phyloP scores from a whole-genome alignment of 768 basidiomycete species.

The Tephrocybe rancida region DNA sequence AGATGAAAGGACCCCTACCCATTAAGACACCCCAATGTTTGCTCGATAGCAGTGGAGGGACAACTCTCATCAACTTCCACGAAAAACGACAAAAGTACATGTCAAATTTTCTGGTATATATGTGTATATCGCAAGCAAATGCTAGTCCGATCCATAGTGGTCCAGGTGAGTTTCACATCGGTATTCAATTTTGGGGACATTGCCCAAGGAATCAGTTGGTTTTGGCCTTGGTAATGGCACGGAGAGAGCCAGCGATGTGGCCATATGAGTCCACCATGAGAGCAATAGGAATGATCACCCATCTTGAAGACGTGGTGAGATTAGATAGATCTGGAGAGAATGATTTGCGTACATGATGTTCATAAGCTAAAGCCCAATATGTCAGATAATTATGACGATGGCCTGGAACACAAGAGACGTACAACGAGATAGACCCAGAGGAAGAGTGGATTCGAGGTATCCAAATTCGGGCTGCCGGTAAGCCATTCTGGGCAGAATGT shows the following conservation, averaged over 20 bases:
- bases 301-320: slow-evolving; percentile 44
- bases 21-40: too few relatives aligned
- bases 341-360: slow-evolving; percentile 65
- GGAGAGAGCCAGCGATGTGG: slow-evolving; percentile 65
- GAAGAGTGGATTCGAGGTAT: slow-evolving; percentile 69
- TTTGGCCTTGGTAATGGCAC: slow-evolving; percentile 39
- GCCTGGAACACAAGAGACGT: slow-evolving; percentile 29
- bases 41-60: too few relatives aligned
- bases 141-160: not conserved
- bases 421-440: slow-evolving; percentile 85
- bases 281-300: slow-evolving; percentile 77
- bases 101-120: not conserved
- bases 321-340: not conserved
- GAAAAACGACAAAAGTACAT: too few relatives aligned
- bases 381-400: not conserved
- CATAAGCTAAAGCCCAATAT: slow-evolving; percentile 61
- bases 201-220: slow-evolving; percentile 16
- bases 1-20: too few relatives aligned
- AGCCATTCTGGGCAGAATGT: slow-evolving; percentile 90
- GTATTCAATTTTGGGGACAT: not conserved
- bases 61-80: too few relatives aligned
- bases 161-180: too few relatives aligned
- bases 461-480: slow-evolving; percentile 69
- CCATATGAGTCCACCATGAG: slow-evolving; percentile 80
- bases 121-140: not conserved